Evolutionary conservation across 257 asterid species (phyloP).

Genomic region (Solanum pimpinellifolium): DNA sequence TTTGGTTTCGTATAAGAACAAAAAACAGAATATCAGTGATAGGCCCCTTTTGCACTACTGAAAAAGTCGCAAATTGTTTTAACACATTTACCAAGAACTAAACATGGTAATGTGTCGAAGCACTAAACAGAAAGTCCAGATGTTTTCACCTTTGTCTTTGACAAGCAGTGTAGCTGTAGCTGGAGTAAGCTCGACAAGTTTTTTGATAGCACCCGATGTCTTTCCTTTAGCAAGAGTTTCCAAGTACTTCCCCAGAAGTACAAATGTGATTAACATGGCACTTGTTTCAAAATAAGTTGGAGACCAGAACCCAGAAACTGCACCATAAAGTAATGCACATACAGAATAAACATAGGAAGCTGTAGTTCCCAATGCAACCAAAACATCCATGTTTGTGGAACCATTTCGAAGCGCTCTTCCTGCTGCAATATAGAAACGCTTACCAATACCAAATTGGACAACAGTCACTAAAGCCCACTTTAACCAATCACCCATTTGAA

Average conservation of each 20-base stretch:
- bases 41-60: not conserved
- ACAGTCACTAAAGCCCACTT: slow-evolving; percentile 84
- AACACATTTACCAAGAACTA: not conserved
- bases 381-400: slow-evolving; percentile 97
- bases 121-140: not conserved
- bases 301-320: slow-evolving; percentile 83
- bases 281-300: slow-evolving; percentile 96
- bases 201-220: slow-evolving; percentile 94
- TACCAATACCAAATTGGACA: slow-evolving; percentile 87
- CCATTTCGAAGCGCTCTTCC: slow-evolving; percentile 95
- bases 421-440: slow-evolving; percentile 95
- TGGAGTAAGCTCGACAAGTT: slow-evolving; percentile 92
- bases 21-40: not conserved
- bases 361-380: slow-evolving; percentile 92
- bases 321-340: slow-evolving; percentile 78
- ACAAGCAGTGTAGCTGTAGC: slow-evolving; percentile 74
- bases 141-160: slow-evolving; percentile 53
- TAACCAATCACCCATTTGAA: slow-evolving; percentile 97
- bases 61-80: not conserved
- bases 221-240: slow-evolving; percentile 95
- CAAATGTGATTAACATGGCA: slow-evolving; percentile 96
- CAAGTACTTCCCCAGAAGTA: slow-evolving; percentile 86
- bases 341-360: slow-evolving; percentile 95
- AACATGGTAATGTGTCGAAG: not conserved
- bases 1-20: no score